Evolutionary conservation across 192 early-diverging fungal species (phyloP).

Genomic region (Chytriomyces confervae): DNA sequence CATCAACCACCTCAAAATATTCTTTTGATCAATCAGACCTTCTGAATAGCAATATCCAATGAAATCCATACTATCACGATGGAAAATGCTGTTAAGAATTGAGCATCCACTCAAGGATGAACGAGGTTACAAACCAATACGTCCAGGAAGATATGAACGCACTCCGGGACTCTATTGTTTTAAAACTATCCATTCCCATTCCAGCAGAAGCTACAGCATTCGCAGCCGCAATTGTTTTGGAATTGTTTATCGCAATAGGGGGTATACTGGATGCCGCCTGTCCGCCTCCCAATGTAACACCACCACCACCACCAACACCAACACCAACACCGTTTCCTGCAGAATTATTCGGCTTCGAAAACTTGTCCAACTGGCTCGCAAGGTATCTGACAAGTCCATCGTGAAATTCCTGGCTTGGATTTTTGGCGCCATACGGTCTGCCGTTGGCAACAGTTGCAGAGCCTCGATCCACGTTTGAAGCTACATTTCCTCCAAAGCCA

Average conservation of each 20-base stretch:
- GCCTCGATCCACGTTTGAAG: background rate
- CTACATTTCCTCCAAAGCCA: background rate
- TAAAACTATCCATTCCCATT: constrained; percentile 6
- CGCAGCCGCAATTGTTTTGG: no score
- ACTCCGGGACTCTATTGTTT: background rate
- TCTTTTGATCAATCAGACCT: constrained; percentile 17
- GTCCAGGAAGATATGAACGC: constrained; percentile 22
- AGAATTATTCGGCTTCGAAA: background rate
- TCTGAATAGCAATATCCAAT: constrained; percentile 16
- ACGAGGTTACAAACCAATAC: constrained; percentile 8
- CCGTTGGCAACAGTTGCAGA: constrained; percentile 4
- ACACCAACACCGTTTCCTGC: background rate
- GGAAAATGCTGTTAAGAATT: background rate
- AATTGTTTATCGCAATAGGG: no score
- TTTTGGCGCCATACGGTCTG: background rate
- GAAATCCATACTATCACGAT: constrained; percentile 11
- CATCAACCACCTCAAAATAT: background rate
- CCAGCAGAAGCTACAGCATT: background rate
- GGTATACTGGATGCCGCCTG: no score
- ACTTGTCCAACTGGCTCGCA: constrained; percentile 7
- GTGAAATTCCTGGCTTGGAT: background rate
- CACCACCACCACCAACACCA: background rate
- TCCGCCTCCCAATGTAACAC: background rate
- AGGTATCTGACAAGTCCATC: constrained; percentile 3
- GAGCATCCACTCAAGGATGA: background rate